Evolutionary conservation across 768 basidiomycete genomes (phyloP).

Genomic region (Lyophyllum atratum): DNA sequence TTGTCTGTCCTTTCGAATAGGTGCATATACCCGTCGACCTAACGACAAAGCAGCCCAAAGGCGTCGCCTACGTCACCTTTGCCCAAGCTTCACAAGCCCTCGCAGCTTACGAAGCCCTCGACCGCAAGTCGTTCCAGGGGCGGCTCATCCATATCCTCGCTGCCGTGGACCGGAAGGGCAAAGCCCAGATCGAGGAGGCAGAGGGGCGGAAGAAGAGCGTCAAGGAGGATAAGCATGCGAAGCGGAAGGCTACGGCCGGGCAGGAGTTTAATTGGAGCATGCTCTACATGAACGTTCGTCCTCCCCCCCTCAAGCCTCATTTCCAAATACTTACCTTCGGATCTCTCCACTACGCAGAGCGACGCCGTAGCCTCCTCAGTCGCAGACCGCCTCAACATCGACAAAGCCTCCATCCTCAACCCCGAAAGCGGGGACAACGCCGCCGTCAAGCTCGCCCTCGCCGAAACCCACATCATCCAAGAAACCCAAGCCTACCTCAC

Average conservation of each 20-base stretch:
- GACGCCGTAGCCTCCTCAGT: conserved; percentile 93
- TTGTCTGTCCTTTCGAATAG: conserved; percentile 24
- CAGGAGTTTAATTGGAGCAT: conserved; percentile 92
- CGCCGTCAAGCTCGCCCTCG: conserved; percentile 93
- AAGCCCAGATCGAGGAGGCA: conserved; percentile 41
- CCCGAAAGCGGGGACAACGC: conserved; percentile 74
- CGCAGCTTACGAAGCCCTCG: conserved; percentile 74
- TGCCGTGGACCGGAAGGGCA: conserved; percentile 68
- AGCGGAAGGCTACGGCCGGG: conserved; percentile 67
- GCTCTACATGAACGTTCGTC: conserved; percentile 95
- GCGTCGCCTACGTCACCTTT: conserved; percentile 54
- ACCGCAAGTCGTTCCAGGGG: conserved; percentile 88
- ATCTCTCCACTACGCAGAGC: conserved; percentile 47
- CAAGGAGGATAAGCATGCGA: conserved; percentile 63
- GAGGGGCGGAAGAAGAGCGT: conserved; percentile 48
- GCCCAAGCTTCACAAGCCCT: conserved; percentile 44
- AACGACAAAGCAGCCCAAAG: conserved; percentile 47
- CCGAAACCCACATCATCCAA: conserved; percentile 94
- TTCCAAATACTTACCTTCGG: conserved; percentile 18
- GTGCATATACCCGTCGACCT: conserved; percentile 52
- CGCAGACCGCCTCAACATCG: conserved; percentile 83
- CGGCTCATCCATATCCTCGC: conserved; percentile 89
- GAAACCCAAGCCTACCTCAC: conserved; percentile 94
- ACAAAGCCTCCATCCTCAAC: conserved; percentile 87
- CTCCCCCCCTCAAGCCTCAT: conserved; percentile 6